Conservation (phyloP, 768 basidiomycete genomes). For the Galerina marginata region DNA sequence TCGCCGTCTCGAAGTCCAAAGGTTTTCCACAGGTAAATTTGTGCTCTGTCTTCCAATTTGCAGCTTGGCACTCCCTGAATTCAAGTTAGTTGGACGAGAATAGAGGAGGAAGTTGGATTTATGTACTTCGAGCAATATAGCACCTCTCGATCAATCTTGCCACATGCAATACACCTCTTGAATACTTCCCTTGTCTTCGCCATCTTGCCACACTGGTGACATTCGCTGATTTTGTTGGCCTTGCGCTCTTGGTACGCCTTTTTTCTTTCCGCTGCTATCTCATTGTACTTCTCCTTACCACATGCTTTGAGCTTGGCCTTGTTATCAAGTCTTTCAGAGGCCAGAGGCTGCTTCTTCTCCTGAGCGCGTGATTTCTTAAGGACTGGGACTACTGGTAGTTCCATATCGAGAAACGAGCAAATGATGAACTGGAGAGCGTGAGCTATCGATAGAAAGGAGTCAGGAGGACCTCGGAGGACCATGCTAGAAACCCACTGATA, state of each 20-base stretch:
- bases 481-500: neutral
- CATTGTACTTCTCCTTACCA: neutral
- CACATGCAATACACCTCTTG: neutral
- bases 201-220: neutral
- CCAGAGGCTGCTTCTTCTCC: too few species aligned
- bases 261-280: neutral
- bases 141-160: neutral
- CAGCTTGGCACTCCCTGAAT: too few species aligned
- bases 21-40: too few species aligned
- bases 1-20: too few species aligned
- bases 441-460: neutral
- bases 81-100: too few species aligned
- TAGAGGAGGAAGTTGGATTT: neutral
- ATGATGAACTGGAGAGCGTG: conserved; percentile 1
- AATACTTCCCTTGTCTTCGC: neutral
- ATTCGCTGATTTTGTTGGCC: neutral
- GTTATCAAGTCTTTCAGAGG: neutral
- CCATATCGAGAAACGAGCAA: neutral
- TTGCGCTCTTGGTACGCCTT: neutral
- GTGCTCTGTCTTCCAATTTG: too few species aligned
- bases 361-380: neutral
- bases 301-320: neutral
- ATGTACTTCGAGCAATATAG: conserved; percentile 1
- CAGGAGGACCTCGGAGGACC: neutral
- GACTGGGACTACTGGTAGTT: neutral